Evolutionary conservation across 2,329 filamentous ascomycete genomes (phyloP), one percentile per base, ranked within the genome.

Genomic region (Penicillium olsonii): DNA sequence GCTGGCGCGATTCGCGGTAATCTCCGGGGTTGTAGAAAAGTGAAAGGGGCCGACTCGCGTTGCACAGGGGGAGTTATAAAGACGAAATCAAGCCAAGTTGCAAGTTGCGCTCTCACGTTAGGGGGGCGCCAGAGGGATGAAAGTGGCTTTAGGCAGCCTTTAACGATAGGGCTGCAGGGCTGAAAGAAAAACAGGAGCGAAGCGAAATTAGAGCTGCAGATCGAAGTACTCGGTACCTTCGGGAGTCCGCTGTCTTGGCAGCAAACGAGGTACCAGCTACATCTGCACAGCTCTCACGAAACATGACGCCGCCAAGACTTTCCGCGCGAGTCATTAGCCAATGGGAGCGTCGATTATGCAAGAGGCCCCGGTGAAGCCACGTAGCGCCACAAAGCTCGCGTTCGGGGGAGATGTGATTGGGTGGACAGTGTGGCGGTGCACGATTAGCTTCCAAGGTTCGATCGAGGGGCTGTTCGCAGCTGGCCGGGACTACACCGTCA

Each of bases 81-180:
- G 17, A 37, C 19, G 41, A 18, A 47, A 50, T 46, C 29, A 27
- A 42, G 24, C 20, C 14, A 22, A 33, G 24, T 33, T 24, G 17
- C 14, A 22, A 33, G 24, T 33, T 24, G 17, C 40, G 11, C 27
- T 45, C 17, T 24, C 24, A 44, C 35, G 18, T 41, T 40, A 24
- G 48, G 45, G 20, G 40, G 40, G 24, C 22, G 22, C 22, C 22
- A 24, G 24, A 48, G 44, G 38, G 22, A 43, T 11, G 29, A 48
- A 38, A 54, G 27, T n/a, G 46, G 24, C 20, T 42, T 37, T 33
- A 51, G 45, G 46, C 34, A 47, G 42, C 41, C 43, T 45, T 35
- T 33, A 40, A 44, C 27, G 39, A 48, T 57, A 61, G 56, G 58
- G 53, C 54, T 60, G 48, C 54, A 64, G 61, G 61, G 60, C 61